Percentiles rank a stretch among this genome's conserved stretches.
Conservation (phyloP, 192 early-diverging fungal species). For the Helicostylum pulchrum region DNA sequence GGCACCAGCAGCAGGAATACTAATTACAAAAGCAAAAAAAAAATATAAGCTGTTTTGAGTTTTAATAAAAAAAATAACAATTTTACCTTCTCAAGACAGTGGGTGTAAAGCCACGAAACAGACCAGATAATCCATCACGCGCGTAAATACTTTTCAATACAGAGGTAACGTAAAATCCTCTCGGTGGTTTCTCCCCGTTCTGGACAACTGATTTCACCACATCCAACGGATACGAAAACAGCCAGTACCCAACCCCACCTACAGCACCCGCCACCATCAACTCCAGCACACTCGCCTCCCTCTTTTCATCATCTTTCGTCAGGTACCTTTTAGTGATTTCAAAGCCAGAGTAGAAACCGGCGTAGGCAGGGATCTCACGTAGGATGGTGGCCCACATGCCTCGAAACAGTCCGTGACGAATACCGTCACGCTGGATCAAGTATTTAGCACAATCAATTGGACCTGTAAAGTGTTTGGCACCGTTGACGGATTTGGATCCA, state of each 20-base stretch:
- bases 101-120: slow-evolving; percentile 67
- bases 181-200: slow-evolving; percentile 57
- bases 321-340: slow-evolving; percentile 73
- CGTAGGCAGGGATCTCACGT: slow-evolving; percentile 79
- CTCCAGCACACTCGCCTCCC: slow-evolving; percentile 50
- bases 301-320: slow-evolving; percentile 33
- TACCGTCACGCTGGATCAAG: slow-evolving; percentile 64
- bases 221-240: slow-evolving; percentile 81
- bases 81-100: slow-evolving; percentile 46
- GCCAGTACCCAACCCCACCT: slow-evolving; percentile 81
- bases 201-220: slow-evolving; percentile 80
- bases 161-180: slow-evolving; percentile 58
- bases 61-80: too few relatives aligned
- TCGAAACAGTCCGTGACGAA: slow-evolving; percentile 70
- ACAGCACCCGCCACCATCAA: slow-evolving; percentile 79
- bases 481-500: slow-evolving; percentile 34
- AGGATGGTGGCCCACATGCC: slow-evolving; percentile 80
- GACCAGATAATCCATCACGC: slow-evolving; percentile 55
- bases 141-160: slow-evolving; percentile 51
- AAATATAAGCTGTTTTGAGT: too few relatives aligned
- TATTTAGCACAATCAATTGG: slow-evolving; percentile 67
- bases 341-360: slow-evolving; percentile 85
- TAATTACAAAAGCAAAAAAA: too few relatives aligned
- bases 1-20: slow-evolving; percentile 73
- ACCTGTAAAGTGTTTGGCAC: slow-evolving; percentile 38